Evolutionary conservation across 441 rosid genomes (phyloP).

Genomic region (Melastoma candidum): DNA sequence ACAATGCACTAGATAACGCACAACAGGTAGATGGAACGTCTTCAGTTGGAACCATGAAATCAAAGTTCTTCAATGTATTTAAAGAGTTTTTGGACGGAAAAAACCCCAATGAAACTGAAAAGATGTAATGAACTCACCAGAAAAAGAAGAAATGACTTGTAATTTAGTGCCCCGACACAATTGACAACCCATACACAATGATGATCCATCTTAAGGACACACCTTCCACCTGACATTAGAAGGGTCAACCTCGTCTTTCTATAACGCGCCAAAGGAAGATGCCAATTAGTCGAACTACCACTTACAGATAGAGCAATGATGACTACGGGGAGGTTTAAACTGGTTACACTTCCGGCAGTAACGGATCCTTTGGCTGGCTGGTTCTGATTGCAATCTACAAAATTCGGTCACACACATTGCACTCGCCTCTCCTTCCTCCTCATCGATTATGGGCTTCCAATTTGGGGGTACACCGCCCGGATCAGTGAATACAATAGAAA

Average conservation of each 20-base stretch:
- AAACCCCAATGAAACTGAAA: neutral
- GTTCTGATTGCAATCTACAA: neutral
- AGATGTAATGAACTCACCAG: conserved; percentile 1
- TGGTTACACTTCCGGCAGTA: conserved; percentile 7
- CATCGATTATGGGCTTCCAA: conserved; percentile 60
- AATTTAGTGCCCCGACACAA: conserved; percentile 8
- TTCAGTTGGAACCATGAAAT: too few species aligned
- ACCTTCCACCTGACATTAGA: conserved; percentile 9
- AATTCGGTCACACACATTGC: conserved; percentile 28
- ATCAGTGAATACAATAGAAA: conserved; percentile 58
- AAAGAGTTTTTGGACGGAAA: neutral
- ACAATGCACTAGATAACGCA: too few species aligned
- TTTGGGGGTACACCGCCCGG: conserved; percentile 74
- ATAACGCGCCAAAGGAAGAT: neutral
- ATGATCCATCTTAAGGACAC: conserved; percentile 9
- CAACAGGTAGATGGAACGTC: too few species aligned
- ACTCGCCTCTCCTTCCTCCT: conserved; percentile 57
- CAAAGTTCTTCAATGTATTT: too few species aligned
- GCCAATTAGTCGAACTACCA: neutral
- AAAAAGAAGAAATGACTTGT: conserved; percentile 5
- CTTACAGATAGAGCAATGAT: conserved; percentile 11
- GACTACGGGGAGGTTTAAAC: conserved; percentile 4
- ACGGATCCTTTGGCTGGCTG: neutral
- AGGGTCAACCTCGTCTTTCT: neutral
- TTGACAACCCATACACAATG: conserved; percentile 7